phyloP scores from a whole-genome alignment of 305 asterid genomes.

The Caryopteris hybrid region DNA sequence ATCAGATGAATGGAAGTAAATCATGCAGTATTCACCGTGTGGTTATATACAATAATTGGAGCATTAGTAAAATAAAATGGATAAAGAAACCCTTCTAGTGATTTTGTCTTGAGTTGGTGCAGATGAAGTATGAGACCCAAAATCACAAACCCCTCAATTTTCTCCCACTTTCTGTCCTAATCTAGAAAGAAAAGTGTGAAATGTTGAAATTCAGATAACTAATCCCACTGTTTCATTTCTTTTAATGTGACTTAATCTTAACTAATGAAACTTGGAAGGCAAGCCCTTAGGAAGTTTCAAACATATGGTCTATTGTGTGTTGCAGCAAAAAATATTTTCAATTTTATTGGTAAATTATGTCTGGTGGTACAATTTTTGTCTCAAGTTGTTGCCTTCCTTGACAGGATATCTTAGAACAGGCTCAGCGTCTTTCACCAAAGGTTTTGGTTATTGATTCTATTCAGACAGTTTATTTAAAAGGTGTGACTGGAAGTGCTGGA shows the following conservation, averaged over 20 bases:
- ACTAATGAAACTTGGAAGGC: not conserved
- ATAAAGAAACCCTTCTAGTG: not conserved
- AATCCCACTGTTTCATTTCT: not conserved
- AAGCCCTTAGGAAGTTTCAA: conserved; percentile 11
- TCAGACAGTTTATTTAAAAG: conserved; percentile 82
- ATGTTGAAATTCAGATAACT: not conserved
- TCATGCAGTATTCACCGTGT: not conserved
- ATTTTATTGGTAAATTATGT: not conserved
- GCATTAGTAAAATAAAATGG: not conserved
- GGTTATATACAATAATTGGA: not conserved
- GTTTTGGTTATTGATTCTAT: conserved; percentile 82
- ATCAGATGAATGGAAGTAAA: not conserved
- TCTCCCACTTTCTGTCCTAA: not conserved
- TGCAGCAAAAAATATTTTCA: not conserved
- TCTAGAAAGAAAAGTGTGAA: not conserved
- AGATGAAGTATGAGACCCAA: not conserved
- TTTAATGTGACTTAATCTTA: not conserved
- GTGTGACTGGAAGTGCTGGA: conserved; percentile 88
- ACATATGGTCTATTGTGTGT: not conserved
- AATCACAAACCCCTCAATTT: not conserved
- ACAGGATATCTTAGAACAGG: conserved; percentile 85
- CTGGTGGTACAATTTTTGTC: not conserved
- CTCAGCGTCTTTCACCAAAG: conserved; percentile 59
- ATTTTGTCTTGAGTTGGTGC: not conserved
- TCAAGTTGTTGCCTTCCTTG: conserved; percentile 20